These are phyloP conservation scores for Podaxis rugospora DNA, from an alignment of 768 basidiomycete genomes.

Conservation along the genomic window DNA sequence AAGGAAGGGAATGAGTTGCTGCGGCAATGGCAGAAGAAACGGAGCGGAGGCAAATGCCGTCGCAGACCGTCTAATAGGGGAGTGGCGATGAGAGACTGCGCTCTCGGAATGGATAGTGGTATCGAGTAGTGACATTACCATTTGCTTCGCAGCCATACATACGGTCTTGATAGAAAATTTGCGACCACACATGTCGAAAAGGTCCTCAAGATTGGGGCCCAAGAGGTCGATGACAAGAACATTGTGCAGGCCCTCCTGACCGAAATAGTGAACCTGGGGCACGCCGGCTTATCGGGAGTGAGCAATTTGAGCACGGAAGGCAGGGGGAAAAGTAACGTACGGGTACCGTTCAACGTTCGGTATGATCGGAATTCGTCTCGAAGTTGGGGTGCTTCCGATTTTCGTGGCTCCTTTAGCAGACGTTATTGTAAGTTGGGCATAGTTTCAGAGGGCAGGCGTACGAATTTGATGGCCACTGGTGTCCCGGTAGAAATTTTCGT, in stretches of 20 bases:
- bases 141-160: slow-evolving; percentile 98
- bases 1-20: slow-evolving; percentile 13
- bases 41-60: not conserved
- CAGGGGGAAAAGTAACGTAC: slow-evolving; percentile 42
- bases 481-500: slow-evolving; percentile 79
- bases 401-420: slow-evolving; percentile 76
- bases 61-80: not conserved
- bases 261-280: slow-evolving; percentile 98
- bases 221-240: slow-evolving; percentile 91
- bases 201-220: slow-evolving; percentile 95
- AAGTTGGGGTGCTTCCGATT: slow-evolving; percentile 96
- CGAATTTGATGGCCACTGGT: slow-evolving; percentile 97
- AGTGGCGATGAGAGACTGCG: not conserved
- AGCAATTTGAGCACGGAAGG: slow-evolving; percentile 11
- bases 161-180: slow-evolving; percentile 98
- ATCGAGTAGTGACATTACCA: slow-evolving; percentile 54
- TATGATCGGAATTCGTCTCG: slow-evolving; percentile 97
- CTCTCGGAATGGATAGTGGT: not conserved
- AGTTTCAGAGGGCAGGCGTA: slow-evolving; percentile 33
- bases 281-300: slow-evolving; percentile 66
- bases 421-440: slow-evolving; percentile 6
- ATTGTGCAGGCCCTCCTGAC: slow-evolving; percentile 97
- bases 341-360: slow-evolving; percentile 87
- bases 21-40: not conserved
- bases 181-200: slow-evolving; percentile 98